Evolutionary conservation across 2,329 filamentous ascomycete genomes (phyloP).

Genomic region (Ophiostoma ips): DNA sequence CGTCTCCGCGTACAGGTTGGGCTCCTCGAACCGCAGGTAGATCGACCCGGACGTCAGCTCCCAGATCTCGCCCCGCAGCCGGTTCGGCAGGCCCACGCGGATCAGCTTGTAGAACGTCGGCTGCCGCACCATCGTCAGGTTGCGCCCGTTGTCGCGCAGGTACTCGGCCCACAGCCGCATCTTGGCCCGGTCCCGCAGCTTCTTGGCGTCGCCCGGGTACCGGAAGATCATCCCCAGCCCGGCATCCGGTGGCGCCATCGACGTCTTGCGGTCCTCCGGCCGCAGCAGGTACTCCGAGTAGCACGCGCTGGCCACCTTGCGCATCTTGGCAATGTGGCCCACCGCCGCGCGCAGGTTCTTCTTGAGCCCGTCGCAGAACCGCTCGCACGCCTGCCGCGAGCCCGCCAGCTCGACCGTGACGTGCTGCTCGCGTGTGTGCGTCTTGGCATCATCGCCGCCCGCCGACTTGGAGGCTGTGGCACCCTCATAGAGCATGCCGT

Average conservation of each 20-base stretch:
- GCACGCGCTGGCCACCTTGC: constrained; percentile 66
- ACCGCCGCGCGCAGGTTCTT: constrained; percentile 76
- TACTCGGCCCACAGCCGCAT: constrained; percentile 98
- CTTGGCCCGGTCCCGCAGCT: constrained; percentile 87
- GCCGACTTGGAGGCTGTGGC: constrained; percentile 27
- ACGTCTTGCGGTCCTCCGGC: constrained; percentile 48
- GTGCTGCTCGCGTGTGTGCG: constrained; percentile 51
- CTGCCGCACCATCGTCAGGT: constrained; percentile 81
- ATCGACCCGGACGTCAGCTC: constrained; percentile 86
- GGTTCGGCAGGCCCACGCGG: constrained; percentile 84
- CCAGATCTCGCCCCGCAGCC: constrained; percentile 88
- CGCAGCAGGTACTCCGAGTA: constrained; percentile 78
- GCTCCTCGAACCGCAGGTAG: constrained; percentile 75
- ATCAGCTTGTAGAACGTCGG: constrained; percentile 97
- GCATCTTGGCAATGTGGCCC: constrained; percentile 74
- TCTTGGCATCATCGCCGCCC: not conserved
- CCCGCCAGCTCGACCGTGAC: constrained; percentile 86
- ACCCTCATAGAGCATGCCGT: constrained; percentile 47
- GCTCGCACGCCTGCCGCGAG: constrained; percentile 76
- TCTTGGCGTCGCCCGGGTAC: constrained; percentile 89
- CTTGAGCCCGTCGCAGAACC: constrained; percentile 93
- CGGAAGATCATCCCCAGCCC: constrained; percentile 84
- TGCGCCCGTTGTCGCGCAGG: constrained; percentile 85
- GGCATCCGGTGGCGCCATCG: constrained; percentile 65
- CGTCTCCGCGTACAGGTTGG: constrained; percentile 71